Evolutionary conservation across 2,329 filamentous ascomycete species (phyloP).

Genomic region (Alternaria atra): DNA sequence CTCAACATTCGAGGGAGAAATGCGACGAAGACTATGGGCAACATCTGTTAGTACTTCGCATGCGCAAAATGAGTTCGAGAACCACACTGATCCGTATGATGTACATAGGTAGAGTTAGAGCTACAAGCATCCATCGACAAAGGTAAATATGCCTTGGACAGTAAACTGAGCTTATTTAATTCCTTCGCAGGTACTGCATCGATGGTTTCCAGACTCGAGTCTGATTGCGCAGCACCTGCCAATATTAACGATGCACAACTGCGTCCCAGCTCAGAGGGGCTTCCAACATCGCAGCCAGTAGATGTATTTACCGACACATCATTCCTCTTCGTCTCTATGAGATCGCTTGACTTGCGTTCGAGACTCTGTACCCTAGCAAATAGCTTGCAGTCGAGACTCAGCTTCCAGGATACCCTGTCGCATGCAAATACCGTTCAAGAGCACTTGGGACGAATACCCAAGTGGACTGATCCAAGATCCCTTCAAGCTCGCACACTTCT

Average conservation of each 20-base stretch:
- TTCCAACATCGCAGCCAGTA: background rate
- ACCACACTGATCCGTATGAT: background rate
- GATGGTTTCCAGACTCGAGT: background rate
- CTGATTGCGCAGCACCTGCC: background rate
- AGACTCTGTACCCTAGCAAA: slow-evolving; percentile 22
- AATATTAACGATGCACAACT: background rate
- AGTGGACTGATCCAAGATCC: background rate
- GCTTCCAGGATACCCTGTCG: slow-evolving; percentile 21
- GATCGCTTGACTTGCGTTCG: background rate
- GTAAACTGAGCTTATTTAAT: background rate
- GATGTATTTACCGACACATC: background rate
- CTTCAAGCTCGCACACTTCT: background rate
- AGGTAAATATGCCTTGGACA: background rate
- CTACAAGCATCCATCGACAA: background rate
- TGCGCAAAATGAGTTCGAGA: background rate
- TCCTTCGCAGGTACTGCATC: background rate
- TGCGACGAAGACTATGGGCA: background rate
- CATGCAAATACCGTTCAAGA: background rate
- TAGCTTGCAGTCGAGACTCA: slow-evolving; percentile 11
- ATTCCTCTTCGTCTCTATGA: background rate
- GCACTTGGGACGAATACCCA: background rate
- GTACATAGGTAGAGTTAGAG: background rate
- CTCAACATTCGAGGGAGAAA: background rate
- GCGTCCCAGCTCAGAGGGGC: background rate
- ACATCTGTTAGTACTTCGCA: background rate